Percentiles rank a stretch among this genome's conserved stretches.
These are phyloP conservation scores for Phytophthora multivora DNA, from an alignment of 352 stramenopile genomes.

Conservation along the genomic window DNA sequence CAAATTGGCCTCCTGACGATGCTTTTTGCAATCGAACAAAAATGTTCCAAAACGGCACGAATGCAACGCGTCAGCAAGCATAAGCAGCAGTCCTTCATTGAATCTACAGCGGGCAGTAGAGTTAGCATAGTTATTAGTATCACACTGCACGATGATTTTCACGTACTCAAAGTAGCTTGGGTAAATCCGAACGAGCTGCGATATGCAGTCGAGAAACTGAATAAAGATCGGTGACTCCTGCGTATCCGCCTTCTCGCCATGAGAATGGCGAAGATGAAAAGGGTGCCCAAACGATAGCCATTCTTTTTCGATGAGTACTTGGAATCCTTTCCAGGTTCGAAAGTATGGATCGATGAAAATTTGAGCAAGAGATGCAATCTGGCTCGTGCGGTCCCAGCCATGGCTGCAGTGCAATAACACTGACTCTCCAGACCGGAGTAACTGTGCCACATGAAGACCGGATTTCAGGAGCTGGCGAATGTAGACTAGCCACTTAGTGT, in stretches of 20 bases:
- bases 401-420: slow-evolving; percentile 87
- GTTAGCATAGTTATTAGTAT: background rate
- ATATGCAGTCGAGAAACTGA: slow-evolving; percentile 86
- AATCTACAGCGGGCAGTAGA: slow-evolving; percentile 62
- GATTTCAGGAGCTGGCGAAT: slow-evolving; percentile 94
- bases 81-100: slow-evolving; percentile 92
- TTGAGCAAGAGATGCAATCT: slow-evolving; percentile 81
- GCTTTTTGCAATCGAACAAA: slow-evolving; percentile 95
- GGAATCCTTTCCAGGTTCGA: slow-evolving; percentile 77
- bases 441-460: slow-evolving; percentile 89
- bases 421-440: slow-evolving; percentile 90
- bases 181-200: slow-evolving; percentile 90
- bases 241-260: slow-evolving; percentile 78
- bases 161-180: slow-evolving; percentile 95
- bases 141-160: background rate
- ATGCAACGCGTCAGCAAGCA: slow-evolving; percentile 96
- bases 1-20: slow-evolving; percentile 59
- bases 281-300: slow-evolving; percentile 84
- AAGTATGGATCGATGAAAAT: slow-evolving; percentile 82
- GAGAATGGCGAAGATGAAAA: slow-evolving; percentile 79
- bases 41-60: slow-evolving; percentile 98
- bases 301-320: slow-evolving; percentile 86
- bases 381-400: slow-evolving; percentile 90
- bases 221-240: slow-evolving; percentile 88
- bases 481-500: slow-evolving; percentile 97